Conservation (phyloP, 1,284 basidiomycete genomes). For the Moesziomyces globuligerus region DNA sequence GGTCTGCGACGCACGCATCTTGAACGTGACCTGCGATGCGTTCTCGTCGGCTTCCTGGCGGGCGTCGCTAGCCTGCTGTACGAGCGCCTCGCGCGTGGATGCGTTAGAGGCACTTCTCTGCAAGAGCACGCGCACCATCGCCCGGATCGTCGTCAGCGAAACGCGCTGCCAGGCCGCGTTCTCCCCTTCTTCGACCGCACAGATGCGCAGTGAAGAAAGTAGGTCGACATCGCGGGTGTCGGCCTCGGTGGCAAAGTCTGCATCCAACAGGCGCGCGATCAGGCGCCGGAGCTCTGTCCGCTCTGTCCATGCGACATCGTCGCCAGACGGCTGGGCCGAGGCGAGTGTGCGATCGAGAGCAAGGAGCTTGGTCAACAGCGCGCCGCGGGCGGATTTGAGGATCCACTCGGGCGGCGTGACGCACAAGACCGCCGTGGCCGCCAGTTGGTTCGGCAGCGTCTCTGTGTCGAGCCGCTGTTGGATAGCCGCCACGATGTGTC, state of each 20-base stretch:
- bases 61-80: constrained; percentile 3
- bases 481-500: constrained; percentile 16
- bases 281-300: constrained; percentile 25
- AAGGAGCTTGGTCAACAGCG: constrained; percentile 18
- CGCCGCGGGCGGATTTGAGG: constrained; percentile 19
- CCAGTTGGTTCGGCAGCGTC: constrained; percentile 8
- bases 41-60: constrained; percentile 2
- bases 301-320: no score
- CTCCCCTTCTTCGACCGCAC: not conserved
- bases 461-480: constrained; percentile 2
- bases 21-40: constrained; percentile 9
- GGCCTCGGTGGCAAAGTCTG: constrained; percentile 15
- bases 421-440: constrained; percentile 17
- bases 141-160: constrained; percentile 18
- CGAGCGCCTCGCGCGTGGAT: constrained; percentile 4
- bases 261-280: constrained; percentile 14
- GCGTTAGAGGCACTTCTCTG: constrained; percentile 4
- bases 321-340: not conserved
- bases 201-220: constrained; percentile 6
- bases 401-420: constrained; percentile 34
- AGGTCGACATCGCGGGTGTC: constrained; percentile 9
- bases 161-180: constrained; percentile 13
- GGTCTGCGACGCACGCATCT: constrained; percentile 27
- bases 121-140: constrained; percentile 13
- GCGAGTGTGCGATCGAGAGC: constrained; percentile 23